Conservation (phyloP, 2,329 filamentous ascomycete species). For the Botrytis porri region DNA sequence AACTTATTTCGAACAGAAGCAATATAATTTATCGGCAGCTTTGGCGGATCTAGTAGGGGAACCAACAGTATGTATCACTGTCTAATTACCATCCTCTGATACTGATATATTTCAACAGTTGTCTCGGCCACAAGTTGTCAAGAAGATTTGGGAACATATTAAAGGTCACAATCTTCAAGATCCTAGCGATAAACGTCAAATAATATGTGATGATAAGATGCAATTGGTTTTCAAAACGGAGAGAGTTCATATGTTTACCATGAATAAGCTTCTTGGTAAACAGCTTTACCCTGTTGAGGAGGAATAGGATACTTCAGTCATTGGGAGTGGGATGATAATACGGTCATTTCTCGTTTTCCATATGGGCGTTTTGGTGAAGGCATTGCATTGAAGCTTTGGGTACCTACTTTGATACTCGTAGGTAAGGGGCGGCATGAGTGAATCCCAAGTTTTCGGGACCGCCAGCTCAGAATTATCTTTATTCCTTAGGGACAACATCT, state of each 20-base stretch:
- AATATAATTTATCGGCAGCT: conserved; percentile 69
- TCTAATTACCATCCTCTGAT: neutral
- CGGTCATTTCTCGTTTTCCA: neutral
- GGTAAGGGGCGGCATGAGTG: neutral
- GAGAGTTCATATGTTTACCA: conserved; percentile 96
- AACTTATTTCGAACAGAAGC: conserved; percentile 50
- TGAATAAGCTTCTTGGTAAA: conserved; percentile 93
- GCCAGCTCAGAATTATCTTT: neutral
- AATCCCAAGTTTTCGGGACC: neutral
- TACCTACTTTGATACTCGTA: neutral
- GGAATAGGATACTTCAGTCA: conserved; percentile 22
- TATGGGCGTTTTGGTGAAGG: conserved; percentile 14
- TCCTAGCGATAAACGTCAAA: conserved; percentile 86
- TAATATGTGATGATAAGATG: conserved; percentile 88
- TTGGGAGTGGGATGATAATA: neutral
- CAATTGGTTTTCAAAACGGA: conserved; percentile 87
- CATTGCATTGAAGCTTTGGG: conserved; percentile 12
- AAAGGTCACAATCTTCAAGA: conserved; percentile 86
- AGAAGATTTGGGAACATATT: conserved; percentile 95
- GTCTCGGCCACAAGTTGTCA: conserved; percentile 91
- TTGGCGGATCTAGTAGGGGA: conserved; percentile 70
- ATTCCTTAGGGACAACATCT: neutral
- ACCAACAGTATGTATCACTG: conserved; percentile 53
- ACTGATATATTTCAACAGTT: conserved; percentile 52
- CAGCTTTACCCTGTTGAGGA: conserved; percentile 87